A percentile compares a stretch with the other conserved stretches of the same genome.
phyloP scores from a whole-genome alignment of 129 eudicot genomes.

The Glebionis coronaria region DNA sequence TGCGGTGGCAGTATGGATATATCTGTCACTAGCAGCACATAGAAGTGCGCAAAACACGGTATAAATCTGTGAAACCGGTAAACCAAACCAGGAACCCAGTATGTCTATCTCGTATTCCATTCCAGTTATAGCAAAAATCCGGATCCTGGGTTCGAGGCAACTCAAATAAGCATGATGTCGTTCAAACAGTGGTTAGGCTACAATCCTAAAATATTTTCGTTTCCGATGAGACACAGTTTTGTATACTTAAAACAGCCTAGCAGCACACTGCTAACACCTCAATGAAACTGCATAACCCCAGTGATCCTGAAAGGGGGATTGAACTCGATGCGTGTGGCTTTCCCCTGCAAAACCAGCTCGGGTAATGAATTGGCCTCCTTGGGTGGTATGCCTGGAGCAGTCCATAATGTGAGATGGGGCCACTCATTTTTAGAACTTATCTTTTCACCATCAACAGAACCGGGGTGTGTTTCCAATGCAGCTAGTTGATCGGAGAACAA shows the following conservation, averaged over 20 bases:
- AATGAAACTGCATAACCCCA: constrained; percentile 63
- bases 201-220: too few relatives aligned
- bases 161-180: too few relatives aligned
- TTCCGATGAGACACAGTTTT: neutral
- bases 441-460: constrained; percentile 64
- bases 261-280: constrained; percentile 12
- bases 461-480: constrained; percentile 72
- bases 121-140: too few relatives aligned
- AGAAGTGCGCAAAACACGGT: too few relatives aligned
- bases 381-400: constrained; percentile 64
- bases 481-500: constrained; percentile 70
- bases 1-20: too few relatives aligned
- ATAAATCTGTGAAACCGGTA: too few relatives aligned
- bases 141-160: too few relatives aligned
- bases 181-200: too few relatives aligned
- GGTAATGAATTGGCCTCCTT: constrained; percentile 84
- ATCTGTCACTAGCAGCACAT: too few relatives aligned
- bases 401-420: constrained; percentile 96
- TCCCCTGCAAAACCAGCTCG: constrained; percentile 57
- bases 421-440: constrained; percentile 63
- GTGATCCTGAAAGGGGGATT: constrained; percentile 54
- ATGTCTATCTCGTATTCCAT: too few relatives aligned
- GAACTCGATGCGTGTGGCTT: constrained; percentile 66
- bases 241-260: neutral
- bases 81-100: too few relatives aligned